phyloP scores from a whole-genome alignment of 805 yeast species.

The Zygosaccharomyces bailii region DNA sequence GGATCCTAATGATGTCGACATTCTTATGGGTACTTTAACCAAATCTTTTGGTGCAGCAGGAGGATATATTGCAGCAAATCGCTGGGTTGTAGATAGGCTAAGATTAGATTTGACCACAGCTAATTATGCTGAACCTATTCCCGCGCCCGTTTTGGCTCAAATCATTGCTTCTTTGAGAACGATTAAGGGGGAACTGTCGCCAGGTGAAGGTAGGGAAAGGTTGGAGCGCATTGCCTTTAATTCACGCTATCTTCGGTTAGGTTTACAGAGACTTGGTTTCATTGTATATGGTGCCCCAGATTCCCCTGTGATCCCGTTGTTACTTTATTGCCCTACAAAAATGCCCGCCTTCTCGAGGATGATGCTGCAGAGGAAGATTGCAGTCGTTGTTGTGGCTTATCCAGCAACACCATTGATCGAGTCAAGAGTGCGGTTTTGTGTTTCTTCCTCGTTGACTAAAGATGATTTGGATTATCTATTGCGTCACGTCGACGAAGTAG shows the following conservation, averaged over 20 bases:
- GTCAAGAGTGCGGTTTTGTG: slow-evolving; percentile 89
- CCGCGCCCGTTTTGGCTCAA: slow-evolving; percentile 91
- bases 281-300: slow-evolving; percentile 94
- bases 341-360: slow-evolving; percentile 89
- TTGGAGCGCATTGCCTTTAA: slow-evolving; percentile 92
- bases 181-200: slow-evolving; percentile 75
- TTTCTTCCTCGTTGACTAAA: slow-evolving; percentile 87
- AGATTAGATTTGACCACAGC: slow-evolving; percentile 70
- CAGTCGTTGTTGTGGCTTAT: slow-evolving; percentile 94
- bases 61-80: slow-evolving; percentile 85
- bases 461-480: slow-evolving; percentile 85
- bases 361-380: slow-evolving; percentile 75
- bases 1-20: slow-evolving; percentile 70
- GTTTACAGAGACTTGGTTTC: slow-evolving; percentile 87
- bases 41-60: slow-evolving; percentile 99
- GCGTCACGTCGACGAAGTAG: slow-evolving; percentile 68
- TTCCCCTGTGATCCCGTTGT: slow-evolving; percentile 89
- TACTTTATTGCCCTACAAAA: slow-evolving; percentile 85
- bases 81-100: slow-evolving; percentile 66
- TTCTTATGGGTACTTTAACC: slow-evolving; percentile 96
- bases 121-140: slow-evolving; percentile 75
- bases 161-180: slow-evolving; percentile 75
- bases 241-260: slow-evolving; percentile 87
- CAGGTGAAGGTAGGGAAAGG: slow-evolving; percentile 92
- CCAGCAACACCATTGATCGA: slow-evolving; percentile 94